phyloP scores from a whole-genome alignment of 305 asterid species.

The Caryopteris hybrid region DNA sequence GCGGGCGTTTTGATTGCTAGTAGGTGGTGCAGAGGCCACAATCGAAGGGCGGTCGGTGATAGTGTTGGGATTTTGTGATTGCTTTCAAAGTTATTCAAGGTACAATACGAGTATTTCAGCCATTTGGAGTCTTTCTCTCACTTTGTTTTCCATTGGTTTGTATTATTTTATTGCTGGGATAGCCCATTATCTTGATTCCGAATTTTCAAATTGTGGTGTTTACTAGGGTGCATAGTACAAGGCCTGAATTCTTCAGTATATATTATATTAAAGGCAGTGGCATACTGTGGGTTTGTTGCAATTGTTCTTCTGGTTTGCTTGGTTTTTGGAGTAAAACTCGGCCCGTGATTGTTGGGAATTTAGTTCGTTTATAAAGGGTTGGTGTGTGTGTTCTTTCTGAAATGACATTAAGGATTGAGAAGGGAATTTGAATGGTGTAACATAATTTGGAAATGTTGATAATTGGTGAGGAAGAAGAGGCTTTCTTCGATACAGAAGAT shows the following conservation, averaged over 20 bases:
- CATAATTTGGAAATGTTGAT: constrained; percentile 52
- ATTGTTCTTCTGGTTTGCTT: constrained; percentile 16
- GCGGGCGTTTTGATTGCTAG: constrained; percentile 25
- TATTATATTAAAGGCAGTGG: background rate
- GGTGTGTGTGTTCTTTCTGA: constrained; percentile 16
- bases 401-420: constrained; percentile 6
- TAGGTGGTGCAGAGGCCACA: too few relatives aligned
- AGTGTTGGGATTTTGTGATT: constrained; percentile 45
- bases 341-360: constrained; percentile 37
- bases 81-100: constrained; percentile 32
- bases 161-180: constrained; percentile 20
- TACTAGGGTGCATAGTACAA: constrained; percentile 29
- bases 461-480: constrained; percentile 43
- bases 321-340: constrained; percentile 33
- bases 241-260: background rate
- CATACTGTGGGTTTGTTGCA: constrained; percentile 14
- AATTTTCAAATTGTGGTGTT: constrained; percentile 18
- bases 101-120: constrained; percentile 14
- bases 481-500: constrained; percentile 58
- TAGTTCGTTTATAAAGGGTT: constrained; percentile 1
- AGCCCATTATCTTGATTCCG: background rate
- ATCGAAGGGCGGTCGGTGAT: constrained; percentile 67
- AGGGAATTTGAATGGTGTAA: background rate
- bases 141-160: constrained; percentile 3
- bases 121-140: too few relatives aligned